Evolutionary conservation across 768 basidiomycete species (phyloP).

Genomic region (Suillus placidus): DNA sequence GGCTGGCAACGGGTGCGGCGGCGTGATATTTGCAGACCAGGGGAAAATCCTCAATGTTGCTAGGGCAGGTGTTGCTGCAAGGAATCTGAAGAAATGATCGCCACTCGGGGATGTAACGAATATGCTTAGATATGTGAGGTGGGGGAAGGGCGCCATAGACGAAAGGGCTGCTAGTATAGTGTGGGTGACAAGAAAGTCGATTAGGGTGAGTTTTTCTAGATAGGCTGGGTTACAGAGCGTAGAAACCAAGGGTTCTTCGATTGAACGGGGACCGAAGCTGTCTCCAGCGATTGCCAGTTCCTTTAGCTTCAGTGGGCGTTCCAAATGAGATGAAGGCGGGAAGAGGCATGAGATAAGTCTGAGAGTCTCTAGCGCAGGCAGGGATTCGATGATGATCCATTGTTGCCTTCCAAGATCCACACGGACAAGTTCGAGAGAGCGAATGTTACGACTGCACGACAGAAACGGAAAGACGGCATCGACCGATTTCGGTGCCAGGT

Average conservation of each 20-base stretch:
- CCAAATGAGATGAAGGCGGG: background rate
- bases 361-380: constrained; percentile 1
- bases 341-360: background rate
- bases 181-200: background rate
- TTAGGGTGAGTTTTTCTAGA: constrained; percentile 2
- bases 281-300: background rate
- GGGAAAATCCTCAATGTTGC: background rate
- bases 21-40: constrained; percentile 2
- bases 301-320: background rate
- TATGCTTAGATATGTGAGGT: constrained; percentile 3
- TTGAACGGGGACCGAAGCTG: background rate
- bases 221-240: constrained; percentile 4
- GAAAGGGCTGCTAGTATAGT: background rate
- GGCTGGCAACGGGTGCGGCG: background rate
- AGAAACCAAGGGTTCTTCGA: background rate
- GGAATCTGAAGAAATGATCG: background rate
- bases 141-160: background rate
- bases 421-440: background rate
- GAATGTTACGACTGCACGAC: background rate
- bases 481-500: background rate
- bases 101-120: background rate
- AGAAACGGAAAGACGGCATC: background rate
- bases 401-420: background rate
- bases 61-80: background rate
- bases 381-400: background rate